Evolutionary conservation across 352 stramenopile genomes (phyloP).

Genomic region (Phytophthora pinifolia): DNA sequence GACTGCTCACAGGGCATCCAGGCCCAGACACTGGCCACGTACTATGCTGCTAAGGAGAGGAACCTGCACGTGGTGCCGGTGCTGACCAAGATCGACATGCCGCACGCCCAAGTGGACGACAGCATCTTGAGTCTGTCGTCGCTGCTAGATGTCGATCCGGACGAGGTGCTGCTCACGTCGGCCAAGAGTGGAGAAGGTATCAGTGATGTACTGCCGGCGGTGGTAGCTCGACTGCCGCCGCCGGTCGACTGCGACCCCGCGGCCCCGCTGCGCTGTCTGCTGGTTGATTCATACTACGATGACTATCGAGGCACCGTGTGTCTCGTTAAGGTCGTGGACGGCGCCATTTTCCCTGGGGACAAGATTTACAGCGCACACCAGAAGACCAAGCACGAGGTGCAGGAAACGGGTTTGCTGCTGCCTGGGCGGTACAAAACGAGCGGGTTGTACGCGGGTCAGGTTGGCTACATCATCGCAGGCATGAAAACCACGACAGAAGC

Average conservation of each 20-base stretch:
- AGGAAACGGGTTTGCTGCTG: constrained; percentile 95
- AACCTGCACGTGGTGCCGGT: constrained; percentile 96
- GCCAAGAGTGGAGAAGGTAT: constrained; percentile 95
- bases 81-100: constrained; percentile 98
- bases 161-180: constrained; percentile 95
- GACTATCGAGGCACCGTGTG: constrained; percentile 94
- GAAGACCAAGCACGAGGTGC: constrained; percentile 92
- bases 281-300: constrained; percentile 99
- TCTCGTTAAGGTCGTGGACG: constrained; percentile 94
- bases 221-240: constrained; percentile 79
- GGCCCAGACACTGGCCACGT: constrained; percentile 97
- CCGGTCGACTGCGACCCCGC: constrained; percentile 51
- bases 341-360: constrained; percentile 83
- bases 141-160: constrained; percentile 90
- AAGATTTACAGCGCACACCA: constrained; percentile 77
- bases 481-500: constrained; percentile 98
- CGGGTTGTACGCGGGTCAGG: constrained; percentile 90
- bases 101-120: constrained; percentile 93
- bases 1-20: constrained; percentile 98
- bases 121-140: constrained; percentile 77
- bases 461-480: constrained; percentile 96
- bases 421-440: constrained; percentile 81
- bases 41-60: constrained; percentile 95
- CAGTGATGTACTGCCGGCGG: constrained; percentile 70
- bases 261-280: constrained; percentile 87